Base-by-base conservation (phyloP, 2,329 filamentous ascomycete species). In the Penicillium aurantiogriseum region DNA sequence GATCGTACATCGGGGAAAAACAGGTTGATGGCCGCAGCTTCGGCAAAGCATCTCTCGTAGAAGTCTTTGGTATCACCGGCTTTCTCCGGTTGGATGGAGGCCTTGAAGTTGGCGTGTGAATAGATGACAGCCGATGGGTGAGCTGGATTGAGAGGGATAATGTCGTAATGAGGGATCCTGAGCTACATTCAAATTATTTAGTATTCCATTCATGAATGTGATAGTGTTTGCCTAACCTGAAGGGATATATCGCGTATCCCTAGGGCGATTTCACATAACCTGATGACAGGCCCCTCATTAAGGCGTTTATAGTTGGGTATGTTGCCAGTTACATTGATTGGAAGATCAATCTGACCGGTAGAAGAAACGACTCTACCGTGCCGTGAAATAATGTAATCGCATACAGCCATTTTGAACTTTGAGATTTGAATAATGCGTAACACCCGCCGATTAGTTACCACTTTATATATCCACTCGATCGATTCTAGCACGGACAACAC, bases 1-100 rank as follows among this genome's bases (percentile, higher is more conserved):
- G 52, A 50, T 29, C 15, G 36, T 13, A 54, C 21, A 10, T 54
- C 45, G 6, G 52, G 52, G 19, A 54, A 54, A 25, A 54, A 36
- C 2, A 54, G 45, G 8, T 43, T 54, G n/a, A 54, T 42, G 8
- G 52, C 36, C 11, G 44, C 29, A 0, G 31, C 38, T 27, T 54
- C 52, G 1, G 52, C 45, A 36, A 40, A 21, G 11, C 52, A 54
- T n/a, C 52, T 49, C 3, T 54, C 52, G 9, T 54, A 50, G 17
- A 54, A 54, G 27, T 50, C 45, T 9, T 43, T 50, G 27, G 52
- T 29, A 9, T 50, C 11, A 29, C 45, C 38, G 1, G 45, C 36
- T n/a, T 50, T 54, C 4, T 43, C 52, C 0, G 38, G 52, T 5
- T 50, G 45, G 31, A 54, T 54, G 5, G 27, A 36, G 8, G 52